phyloP scores from a whole-genome alignment of 2,329 filamentous ascomycete species.

The Rhynchosporium secalis region DNA sequence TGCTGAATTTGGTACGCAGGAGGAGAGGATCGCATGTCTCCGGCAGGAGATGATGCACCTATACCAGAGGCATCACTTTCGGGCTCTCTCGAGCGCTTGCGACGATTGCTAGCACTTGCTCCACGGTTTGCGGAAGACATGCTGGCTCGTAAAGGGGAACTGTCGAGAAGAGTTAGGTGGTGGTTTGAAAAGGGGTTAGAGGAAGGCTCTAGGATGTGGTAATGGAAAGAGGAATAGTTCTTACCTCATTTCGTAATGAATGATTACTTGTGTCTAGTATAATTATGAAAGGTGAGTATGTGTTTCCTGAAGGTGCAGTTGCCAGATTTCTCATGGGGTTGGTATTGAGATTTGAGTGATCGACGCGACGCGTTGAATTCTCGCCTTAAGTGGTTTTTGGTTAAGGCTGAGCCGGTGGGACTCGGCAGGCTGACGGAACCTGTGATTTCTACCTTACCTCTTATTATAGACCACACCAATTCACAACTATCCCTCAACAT shows the following conservation, averaged over 20 bases:
- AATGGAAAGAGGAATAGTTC: constrained; percentile 19
- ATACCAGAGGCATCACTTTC: constrained; percentile 60
- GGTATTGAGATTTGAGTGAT: constrained; percentile 1
- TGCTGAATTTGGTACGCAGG: constrained; percentile 63
- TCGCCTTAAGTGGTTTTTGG: constrained; percentile 33
- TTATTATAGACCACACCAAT: background rate
- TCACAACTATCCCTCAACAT: constrained; percentile 1
- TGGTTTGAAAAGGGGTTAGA: constrained; percentile 19
- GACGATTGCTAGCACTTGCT: constrained; percentile 47
- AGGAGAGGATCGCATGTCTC: constrained; percentile 62
- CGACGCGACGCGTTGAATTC: constrained; percentile 2
- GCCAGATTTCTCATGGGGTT: background rate
- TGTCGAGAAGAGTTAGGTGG: constrained; percentile 45
- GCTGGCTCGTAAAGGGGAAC: constrained; percentile 79
- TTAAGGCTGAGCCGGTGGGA: constrained; percentile 1
- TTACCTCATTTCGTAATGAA: constrained; percentile 39
- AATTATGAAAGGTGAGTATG: background rate
- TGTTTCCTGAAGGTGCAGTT: background rate
- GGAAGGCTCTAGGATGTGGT: constrained; percentile 6
- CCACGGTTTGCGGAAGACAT: constrained; percentile 84
- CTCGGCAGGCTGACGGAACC: constrained; percentile 2
- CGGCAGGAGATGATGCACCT: constrained; percentile 54
- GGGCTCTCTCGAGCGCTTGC: constrained; percentile 65
- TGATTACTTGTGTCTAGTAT: background rate
- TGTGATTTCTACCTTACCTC: background rate